Evolutionary conservation across 2,329 filamentous ascomycete species (phyloP).

Genomic region (Xylariaceae sp.): DNA sequence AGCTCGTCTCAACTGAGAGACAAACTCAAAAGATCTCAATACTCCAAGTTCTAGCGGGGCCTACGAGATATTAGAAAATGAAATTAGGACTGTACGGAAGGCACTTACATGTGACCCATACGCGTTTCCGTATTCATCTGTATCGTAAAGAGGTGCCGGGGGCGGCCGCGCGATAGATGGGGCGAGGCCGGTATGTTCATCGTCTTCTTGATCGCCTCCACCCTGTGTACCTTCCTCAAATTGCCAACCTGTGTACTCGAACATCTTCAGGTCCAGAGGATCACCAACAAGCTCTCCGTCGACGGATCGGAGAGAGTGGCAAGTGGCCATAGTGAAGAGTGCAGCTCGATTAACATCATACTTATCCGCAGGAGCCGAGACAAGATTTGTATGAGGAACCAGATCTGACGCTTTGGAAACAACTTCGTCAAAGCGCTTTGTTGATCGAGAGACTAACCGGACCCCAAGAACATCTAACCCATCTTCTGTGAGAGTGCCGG

Average conservation of each 20-base stretch:
- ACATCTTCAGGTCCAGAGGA: constrained; percentile 96
- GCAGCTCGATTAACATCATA: constrained; percentile 51
- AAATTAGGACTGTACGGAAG: background rate
- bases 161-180: constrained; percentile 90
- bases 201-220: constrained; percentile 61
- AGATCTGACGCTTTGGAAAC: constrained; percentile 61
- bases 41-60: constrained; percentile 80
- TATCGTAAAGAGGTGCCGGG: constrained; percentile 50
- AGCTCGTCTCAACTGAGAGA: constrained; percentile 84
- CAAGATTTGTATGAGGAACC: constrained; percentile 41
- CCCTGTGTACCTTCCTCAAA: constrained; percentile 83
- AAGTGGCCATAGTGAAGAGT: constrained; percentile 94
- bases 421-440: constrained; percentile 68
- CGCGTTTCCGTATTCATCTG: constrained; percentile 25
- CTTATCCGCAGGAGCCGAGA: constrained; percentile 28
- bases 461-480: constrained; percentile 90
- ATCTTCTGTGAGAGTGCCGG: constrained; percentile 95
- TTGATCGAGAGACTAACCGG: constrained; percentile 64
- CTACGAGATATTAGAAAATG: constrained; percentile 26
- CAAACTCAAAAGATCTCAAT: constrained; percentile 87
- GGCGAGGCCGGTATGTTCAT: constrained; percentile 70
- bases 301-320: constrained; percentile 82
- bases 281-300: constrained; percentile 89
- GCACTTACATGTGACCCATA: constrained; percentile 28
- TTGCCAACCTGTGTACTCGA: constrained; percentile 89